Base-by-base conservation (phyloP, 1,284 basidiomycete genomes). In the Melanopsichium pennsylvanicum region DNA sequence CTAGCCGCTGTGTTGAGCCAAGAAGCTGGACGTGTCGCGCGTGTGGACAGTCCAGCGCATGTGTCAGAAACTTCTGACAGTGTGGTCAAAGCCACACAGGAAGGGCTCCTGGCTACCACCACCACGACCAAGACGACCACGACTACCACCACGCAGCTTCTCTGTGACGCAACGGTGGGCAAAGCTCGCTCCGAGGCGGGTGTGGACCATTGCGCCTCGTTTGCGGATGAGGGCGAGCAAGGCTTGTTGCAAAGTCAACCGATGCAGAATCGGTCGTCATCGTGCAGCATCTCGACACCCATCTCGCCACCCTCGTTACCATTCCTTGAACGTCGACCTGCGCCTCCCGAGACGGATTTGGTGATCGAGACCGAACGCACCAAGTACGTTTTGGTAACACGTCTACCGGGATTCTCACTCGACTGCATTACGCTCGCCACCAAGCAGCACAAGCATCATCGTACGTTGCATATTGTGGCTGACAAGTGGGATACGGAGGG, bases 371-470 rank as follows among this genome's bases (percentile, higher is more conserved):
- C 74, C 27, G 55, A 59, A 27, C 55, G 45, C 13, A 38, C 18
- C 29, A 27, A 22, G n/a, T 77, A 79, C 29, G 44, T 36, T 0
- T 54, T 79, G 7, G 43, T 61, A 11, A 62, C 67, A 5, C 36
- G 58, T 23, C 56, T 79, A n/a, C 77, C 77, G 10, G 74, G 74
- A 12, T 79, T 79, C 33, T 54, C 55, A 27, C 48, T 78, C 5
- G 74, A 78, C 27, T 70, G 69, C 34, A 74, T 79, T 39, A 79
- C 76, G 16, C 54, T 79, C 9, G 71, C 72, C 0, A 76, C 74
- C 31, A 78, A 79, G 45, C 73, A 70, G 10, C 61, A 69, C 38
- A 51, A 56, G 33, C 57, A 72, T 18, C 64, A 75, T n/a, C 69
- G 72, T 23, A 79, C 76, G 11, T 45, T 79, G 38, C 69, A 77